These are phyloP conservation scores for Puccinia horiana DNA, from an alignment of 1,284 basidiomycete genomes.

Conservation along the genomic window DNA sequence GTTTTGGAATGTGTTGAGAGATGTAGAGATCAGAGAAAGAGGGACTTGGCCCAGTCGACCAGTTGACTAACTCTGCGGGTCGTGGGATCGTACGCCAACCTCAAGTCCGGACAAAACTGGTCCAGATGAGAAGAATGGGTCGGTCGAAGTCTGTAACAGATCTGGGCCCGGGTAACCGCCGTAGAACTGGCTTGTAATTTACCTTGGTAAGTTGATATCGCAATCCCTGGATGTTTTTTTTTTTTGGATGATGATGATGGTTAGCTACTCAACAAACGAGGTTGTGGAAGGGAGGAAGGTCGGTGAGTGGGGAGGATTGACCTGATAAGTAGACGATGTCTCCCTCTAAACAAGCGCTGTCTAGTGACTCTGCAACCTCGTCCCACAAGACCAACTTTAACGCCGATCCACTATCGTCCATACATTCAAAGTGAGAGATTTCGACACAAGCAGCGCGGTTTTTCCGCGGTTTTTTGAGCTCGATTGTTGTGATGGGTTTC, in stretches of 20 bases:
- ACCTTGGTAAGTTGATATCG: conserved; percentile 30
- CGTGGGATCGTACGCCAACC: conserved; percentile 39
- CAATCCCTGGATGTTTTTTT: conserved; percentile 14
- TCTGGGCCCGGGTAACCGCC: conserved; percentile 29
- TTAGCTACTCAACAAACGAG: neutral
- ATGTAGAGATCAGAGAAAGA: neutral
- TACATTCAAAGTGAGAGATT: conserved; percentile 40
- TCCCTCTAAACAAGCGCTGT: conserved; percentile 15
- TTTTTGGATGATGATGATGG: too few relatives aligned
- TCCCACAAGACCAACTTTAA: conserved; percentile 41
- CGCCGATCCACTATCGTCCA: conserved; percentile 32
- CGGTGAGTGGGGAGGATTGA: neutral
- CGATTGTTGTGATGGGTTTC: conserved; percentile 8
- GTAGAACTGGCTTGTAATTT: conserved; percentile 28
- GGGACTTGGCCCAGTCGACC: conserved; percentile 23
- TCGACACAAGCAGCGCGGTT: conserved; percentile 4
- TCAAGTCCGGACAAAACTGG: conserved; percentile 21
- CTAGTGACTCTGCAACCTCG: conserved; percentile 36
- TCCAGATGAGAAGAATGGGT: conserved; percentile 4
- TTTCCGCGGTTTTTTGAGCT: conserved; percentile 31
- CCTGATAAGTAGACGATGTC: conserved; percentile 46
- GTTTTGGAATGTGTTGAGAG: neutral
- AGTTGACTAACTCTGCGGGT: conserved; percentile 27
- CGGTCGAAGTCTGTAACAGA: conserved; percentile 31
- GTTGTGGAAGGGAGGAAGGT: neutral